Percentiles rank a stretch among this genome's conserved stretches.
phyloP scores from a whole-genome alignment of 139 green algal genomes.

The Auxenochlorella protothecoides region DNA sequence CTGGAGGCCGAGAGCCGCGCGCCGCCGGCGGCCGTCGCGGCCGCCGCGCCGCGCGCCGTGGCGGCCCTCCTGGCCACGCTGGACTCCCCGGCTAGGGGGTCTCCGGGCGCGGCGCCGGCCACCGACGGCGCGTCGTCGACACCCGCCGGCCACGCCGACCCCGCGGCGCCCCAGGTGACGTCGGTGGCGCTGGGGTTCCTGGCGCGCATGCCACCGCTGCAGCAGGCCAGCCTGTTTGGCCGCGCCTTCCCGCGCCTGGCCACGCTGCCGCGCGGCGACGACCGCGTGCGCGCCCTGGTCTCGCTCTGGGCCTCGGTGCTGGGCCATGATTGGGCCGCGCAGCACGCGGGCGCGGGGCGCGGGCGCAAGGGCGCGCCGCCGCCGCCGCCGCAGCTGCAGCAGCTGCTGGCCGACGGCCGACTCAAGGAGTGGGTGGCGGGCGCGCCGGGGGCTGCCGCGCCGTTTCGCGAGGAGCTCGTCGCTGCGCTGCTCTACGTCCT shows the following conservation, averaged over 20 bases:
- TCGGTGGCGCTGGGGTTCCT: conserved; percentile 14
- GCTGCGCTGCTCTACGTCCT: conserved; percentile 27
- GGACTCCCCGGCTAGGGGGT: background rate
- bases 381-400: conserved; percentile 13
- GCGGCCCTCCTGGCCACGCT: background rate
- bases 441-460: background rate
- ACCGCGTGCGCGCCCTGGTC: conserved; percentile 13
- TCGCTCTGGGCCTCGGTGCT: conserved; percentile 16
- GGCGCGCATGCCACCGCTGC: conserved; percentile 10
- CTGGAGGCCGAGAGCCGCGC: background rate
- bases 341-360: background rate
- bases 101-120: background rate
- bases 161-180: conserved; percentile 1
- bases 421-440: conserved; percentile 12
- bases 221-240: conserved; percentile 21
- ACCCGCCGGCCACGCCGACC: background rate
- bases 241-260: conserved; percentile 19
- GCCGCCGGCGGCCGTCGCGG: background rate
- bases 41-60: background rate
- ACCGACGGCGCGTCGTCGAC: background rate
- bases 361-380: background rate
- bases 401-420: conserved; percentile 7
- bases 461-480: conserved; percentile 40
- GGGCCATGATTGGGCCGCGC: conserved; percentile 14
- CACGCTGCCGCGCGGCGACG: conserved; percentile 9